Evolutionary conservation across 2,329 filamentous ascomycete genomes (phyloP), one percentile per base, ranked within the genome.

Genomic region (Neocucurbitaria cava): DNA sequence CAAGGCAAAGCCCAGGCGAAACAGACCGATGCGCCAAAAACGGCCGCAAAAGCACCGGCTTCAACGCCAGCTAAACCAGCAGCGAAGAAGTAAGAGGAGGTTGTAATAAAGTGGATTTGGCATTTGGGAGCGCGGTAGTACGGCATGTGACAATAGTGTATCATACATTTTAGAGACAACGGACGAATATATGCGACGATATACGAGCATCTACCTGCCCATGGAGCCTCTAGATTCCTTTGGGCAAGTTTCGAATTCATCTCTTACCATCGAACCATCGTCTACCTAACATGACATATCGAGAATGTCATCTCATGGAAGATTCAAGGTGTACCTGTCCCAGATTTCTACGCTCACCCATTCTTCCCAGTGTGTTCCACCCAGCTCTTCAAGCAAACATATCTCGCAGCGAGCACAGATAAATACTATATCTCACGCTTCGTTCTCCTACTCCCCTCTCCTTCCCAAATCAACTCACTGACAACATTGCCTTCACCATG

Each of bases 1-100:
- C 65, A 69, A 26, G 58, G 58, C 47, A 54, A 52, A 23, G 40
- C 46, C 21, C 41, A 49, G 24, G 54, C 51, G 21, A 54, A 65
- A 49, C 51, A 56, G 41, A 52, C 53, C 36, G 54, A 59, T 43
- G 52, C 61, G 10, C 47, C 56, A 10, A 69, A 65, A 21, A 50
- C 59, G 33, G 52, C 59, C 28, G 49, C 59, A 26, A 56, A 61
- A 54, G 52, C 58, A 38, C 40, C 56, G 21, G 53, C 41, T 13
- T 46, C 56, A 26, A 35, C 54, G 5, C 52, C 49, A 24, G 30
- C 40, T 20, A 59, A 54, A 28, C 56, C 54, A 39, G 52, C 42
- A n/a, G 46, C 49, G 17, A 61, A 61, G 48, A 61, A 61, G 26
- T 58, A 17, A 49, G 11, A 21, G 41, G 5, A 23, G 0, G 7